phyloP scores from a whole-genome alignment of 306 rosid species.

The Acacia crassicarpa region DNA sequence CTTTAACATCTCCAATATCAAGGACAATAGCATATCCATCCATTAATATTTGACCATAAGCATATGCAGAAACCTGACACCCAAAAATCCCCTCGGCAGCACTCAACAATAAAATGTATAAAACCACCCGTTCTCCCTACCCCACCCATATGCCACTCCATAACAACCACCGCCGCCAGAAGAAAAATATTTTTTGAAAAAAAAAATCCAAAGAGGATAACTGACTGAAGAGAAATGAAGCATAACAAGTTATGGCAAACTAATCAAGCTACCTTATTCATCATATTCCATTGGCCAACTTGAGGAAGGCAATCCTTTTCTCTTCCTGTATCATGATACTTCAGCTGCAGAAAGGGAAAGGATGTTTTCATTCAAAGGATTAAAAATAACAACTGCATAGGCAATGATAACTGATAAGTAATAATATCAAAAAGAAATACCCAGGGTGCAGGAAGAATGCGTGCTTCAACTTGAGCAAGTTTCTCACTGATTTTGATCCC shows the following conservation, averaged over 20 bases:
- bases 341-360: conserved; percentile 55
- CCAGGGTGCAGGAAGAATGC: conserved; percentile 96
- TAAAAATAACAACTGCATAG: background rate
- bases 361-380: background rate
- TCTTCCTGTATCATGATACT: conserved; percentile 94
- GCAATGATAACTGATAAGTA: background rate
- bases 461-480: conserved; percentile 98
- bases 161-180: too few species aligned
- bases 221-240: background rate
- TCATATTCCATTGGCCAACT: conserved; percentile 99
- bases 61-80: background rate
- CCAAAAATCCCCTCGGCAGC: background rate
- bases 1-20: background rate
- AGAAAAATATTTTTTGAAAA: background rate
- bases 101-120: background rate
- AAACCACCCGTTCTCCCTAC: background rate
- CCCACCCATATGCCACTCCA: background rate
- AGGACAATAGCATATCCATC: background rate
- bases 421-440: conserved; percentile 34
- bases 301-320: conserved; percentile 93
- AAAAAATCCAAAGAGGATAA: background rate
- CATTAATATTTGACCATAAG: background rate
- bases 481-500: conserved; percentile 86
- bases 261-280: conserved; percentile 71
- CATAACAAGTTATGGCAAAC: background rate